phyloP scores from a whole-genome alignment of 2,329 filamentous ascomycete species.

The Apiospora kogelbergensis region DNA sequence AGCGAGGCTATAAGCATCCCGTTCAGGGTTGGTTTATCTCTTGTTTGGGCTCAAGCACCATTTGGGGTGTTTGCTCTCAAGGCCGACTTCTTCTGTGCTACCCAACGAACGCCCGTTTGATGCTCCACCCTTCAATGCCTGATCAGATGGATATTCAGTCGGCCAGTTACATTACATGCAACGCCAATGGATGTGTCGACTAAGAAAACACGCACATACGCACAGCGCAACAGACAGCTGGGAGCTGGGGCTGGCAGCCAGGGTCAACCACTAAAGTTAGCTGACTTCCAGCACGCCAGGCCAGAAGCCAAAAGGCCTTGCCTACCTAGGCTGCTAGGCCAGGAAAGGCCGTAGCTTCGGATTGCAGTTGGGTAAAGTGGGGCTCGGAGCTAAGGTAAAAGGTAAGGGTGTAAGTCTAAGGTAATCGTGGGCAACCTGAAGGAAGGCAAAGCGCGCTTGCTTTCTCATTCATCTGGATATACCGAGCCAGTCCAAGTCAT shows the following conservation, averaged over 20 bases:
- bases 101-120: not conserved
- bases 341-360: not conserved
- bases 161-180: constrained; percentile 3
- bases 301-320: not conserved
- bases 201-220: not conserved
- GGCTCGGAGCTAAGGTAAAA: not conserved
- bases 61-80: not conserved
- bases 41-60: not conserved
- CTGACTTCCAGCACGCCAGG: not conserved
- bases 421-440: too few relatives aligned
- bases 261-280: not conserved
- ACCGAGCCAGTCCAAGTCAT: not conserved
- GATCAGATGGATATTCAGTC: not conserved
- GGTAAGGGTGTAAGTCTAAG: not conserved
- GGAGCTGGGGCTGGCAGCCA: not conserved
- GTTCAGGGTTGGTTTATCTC: too few relatives aligned
- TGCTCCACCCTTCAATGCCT: not conserved
- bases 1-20: too few relatives aligned
- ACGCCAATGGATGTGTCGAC: not conserved
- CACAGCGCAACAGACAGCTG: not conserved
- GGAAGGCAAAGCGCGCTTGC: not conserved
- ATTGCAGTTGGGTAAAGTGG: not conserved
- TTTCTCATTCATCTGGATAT: not conserved
- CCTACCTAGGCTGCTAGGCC: not conserved
- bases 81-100: not conserved